Percentiles rank a stretch among this genome's conserved stretches.
phyloP scores from a whole-genome alignment of 768 basidiomycete genomes.

The Lentinula detonsa region DNA sequence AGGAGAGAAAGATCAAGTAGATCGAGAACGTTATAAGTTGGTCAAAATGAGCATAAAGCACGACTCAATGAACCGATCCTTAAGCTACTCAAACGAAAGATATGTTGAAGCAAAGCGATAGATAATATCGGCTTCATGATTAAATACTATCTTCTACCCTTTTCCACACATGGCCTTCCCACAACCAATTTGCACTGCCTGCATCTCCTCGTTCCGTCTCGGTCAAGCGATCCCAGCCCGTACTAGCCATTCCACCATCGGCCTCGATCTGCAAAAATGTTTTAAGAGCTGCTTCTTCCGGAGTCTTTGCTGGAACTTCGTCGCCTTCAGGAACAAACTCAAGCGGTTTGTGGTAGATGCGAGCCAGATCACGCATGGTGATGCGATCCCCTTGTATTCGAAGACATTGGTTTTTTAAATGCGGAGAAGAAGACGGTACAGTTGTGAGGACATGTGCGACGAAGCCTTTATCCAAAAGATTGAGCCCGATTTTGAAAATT shows the following conservation, averaged over 20 bases:
- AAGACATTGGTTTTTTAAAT: not conserved
- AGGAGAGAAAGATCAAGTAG: too few species aligned
- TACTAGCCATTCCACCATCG: not conserved
- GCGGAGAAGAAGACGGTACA: not conserved
- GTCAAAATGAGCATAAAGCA: too few species aligned
- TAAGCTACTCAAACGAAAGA: too few species aligned
- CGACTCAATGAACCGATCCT: too few species aligned
- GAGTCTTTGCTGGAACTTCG: not conserved
- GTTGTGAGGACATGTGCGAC: not conserved
- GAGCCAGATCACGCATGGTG: not conserved
- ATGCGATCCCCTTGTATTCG: not conserved
- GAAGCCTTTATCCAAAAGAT: not conserved
- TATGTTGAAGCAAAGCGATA: too few species aligned
- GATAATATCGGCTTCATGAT: not conserved
- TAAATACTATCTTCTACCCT: not conserved
- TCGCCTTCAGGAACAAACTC: conserved; percentile 1
- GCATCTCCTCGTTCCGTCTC: not conserved
- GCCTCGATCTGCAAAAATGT: not conserved
- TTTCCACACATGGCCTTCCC: conserved; percentile 5
- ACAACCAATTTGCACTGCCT: conserved; percentile 2
- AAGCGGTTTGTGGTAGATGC: not conserved
- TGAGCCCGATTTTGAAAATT: not conserved
- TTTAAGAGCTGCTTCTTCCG: not conserved
- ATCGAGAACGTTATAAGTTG: too few species aligned
- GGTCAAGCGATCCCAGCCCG: not conserved